Conservation (phyloP, 2,329 filamentous ascomycete species). For the Fusarium compactum region DNA sequence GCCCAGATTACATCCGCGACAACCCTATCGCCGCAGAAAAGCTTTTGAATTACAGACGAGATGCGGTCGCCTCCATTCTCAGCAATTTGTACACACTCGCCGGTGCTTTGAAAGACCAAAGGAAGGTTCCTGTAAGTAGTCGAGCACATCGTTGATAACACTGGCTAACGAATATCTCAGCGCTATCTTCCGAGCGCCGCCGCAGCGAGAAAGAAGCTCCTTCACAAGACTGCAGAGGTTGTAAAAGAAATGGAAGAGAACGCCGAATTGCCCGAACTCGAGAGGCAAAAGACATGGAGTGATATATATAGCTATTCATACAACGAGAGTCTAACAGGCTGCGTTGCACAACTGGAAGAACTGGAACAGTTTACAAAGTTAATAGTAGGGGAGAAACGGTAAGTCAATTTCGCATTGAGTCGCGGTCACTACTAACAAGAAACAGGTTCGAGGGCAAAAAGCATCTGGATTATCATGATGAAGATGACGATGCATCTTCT, state of each 20-base stretch:
- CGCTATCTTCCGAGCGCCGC: conserved; percentile 69
- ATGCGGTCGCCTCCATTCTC: conserved; percentile 68
- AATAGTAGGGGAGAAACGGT: conserved; percentile 68
- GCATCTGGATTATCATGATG: conserved; percentile 40
- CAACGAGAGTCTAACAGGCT: conserved; percentile 65
- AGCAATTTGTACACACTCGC: conserved; percentile 70
- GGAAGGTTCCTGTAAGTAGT: conserved; percentile 61
- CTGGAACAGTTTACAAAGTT: conserved; percentile 68
- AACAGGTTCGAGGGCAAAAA: conserved; percentile 53
- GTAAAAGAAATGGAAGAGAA: conserved; percentile 53
- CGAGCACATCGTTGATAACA: background rate
- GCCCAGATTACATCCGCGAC: conserved; percentile 64
- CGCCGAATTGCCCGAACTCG: conserved; percentile 42
- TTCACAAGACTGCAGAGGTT: conserved; percentile 63
- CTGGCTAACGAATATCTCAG: conserved; percentile 42
- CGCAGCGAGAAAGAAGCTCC: conserved; percentile 63
- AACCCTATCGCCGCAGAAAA: conserved; percentile 62
- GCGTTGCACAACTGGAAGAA: conserved; percentile 66
- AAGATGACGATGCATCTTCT: conserved; percentile 32
- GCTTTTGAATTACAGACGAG: conserved; percentile 64
- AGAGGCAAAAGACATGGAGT: conserved; percentile 61
- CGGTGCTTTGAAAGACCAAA: conserved; percentile 63
- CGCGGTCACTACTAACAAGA: conserved; percentile 3
- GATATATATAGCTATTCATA: conserved; percentile 69
- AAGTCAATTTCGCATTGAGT: conserved; percentile 14